Conservation (phyloP, 1,284 basidiomycete species). For the Leucoagaricus sp. region DNA sequence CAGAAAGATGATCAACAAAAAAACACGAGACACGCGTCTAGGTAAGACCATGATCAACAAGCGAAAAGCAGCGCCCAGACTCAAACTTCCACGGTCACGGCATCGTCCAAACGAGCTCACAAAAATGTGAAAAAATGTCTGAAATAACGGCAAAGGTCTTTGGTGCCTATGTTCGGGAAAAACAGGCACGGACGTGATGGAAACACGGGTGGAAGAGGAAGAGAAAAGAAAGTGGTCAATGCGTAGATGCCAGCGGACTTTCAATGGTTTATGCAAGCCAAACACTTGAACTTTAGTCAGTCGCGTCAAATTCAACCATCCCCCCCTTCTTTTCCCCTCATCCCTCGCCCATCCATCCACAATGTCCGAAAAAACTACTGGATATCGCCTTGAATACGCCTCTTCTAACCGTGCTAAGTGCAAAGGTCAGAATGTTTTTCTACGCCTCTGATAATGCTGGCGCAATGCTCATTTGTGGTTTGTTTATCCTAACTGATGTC, state of each 20-base stretch:
- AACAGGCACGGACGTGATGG: background rate
- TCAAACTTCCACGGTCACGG: background rate
- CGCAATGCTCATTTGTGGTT: conserved; percentile 21
- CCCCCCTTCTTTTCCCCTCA: conserved; percentile 18
- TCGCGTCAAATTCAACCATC: conserved; percentile 25
- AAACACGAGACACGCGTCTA: background rate
- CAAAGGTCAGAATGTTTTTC: conserved; percentile 62
- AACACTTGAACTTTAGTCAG: conserved; percentile 25
- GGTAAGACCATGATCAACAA: conserved; percentile 5
- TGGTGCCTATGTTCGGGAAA: background rate
- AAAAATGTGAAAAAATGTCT: conserved; percentile 1
- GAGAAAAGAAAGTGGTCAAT: conserved; percentile 25
- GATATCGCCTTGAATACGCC: conserved; percentile 79
- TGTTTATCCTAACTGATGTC: conserved; percentile 16
- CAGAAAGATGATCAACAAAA: background rate
- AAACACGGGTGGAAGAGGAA: conserved; percentile 10
- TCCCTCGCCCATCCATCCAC: conserved; percentile 4
- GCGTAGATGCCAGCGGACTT: conserved; percentile 36
- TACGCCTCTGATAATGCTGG: conserved; percentile 20
- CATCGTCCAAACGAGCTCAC: background rate
- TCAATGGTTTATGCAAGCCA: conserved; percentile 28
- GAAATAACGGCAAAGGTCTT: background rate
- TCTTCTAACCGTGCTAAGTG: conserved; percentile 71
- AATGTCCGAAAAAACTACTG: conserved; percentile 17
- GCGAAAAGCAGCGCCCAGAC: background rate